A percentile compares a stretch with the other conserved stretches of the same genome.
Evolutionary conservation across 768 basidiomycete species (phyloP).

Genomic region (Calocybe indica): DNA sequence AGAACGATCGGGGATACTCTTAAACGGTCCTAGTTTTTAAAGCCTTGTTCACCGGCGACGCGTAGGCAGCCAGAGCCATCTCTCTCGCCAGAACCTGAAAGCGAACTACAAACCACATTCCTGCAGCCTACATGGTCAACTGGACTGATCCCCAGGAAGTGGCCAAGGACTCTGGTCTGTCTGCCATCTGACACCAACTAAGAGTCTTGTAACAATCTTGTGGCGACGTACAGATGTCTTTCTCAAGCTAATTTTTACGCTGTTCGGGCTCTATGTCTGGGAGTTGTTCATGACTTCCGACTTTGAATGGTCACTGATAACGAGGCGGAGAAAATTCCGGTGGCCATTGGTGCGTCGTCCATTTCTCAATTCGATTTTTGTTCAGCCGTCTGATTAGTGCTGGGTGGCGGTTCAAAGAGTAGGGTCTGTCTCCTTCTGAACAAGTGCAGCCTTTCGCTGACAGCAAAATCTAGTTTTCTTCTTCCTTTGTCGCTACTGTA

Average conservation of each 20-base stretch:
- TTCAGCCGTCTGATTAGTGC: not conserved
- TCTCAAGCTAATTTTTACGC: conserved; percentile 51
- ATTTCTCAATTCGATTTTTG: not conserved
- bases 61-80: not conserved
- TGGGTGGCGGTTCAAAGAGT: no score
- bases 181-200: not conserved
- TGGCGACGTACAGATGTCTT: conserved; percentile 40
- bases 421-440: no score
- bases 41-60: conserved; percentile 1
- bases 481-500: conserved; percentile 68
- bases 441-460: not conserved
- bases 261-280: conserved; percentile 66
- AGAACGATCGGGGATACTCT: conserved; percentile 16
- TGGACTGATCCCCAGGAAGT: conserved; percentile 44
- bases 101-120: no score
- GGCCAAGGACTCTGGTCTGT: conserved; percentile 33
- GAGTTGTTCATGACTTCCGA: conserved; percentile 56
- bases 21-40: conserved; percentile 8
- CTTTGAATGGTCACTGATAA: conserved; percentile 65
- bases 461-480: conserved; percentile 41
- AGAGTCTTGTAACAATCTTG: not conserved
- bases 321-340: conserved; percentile 49
- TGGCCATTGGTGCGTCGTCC: conserved; percentile 59
- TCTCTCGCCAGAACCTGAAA: no score
- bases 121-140: conserved; percentile 25